A percentile compares a stretch with the other conserved stretches of the same genome.
phyloP scores from a whole-genome alignment of 352 stramenopile genomes.

The Pythium brassicae region DNA sequence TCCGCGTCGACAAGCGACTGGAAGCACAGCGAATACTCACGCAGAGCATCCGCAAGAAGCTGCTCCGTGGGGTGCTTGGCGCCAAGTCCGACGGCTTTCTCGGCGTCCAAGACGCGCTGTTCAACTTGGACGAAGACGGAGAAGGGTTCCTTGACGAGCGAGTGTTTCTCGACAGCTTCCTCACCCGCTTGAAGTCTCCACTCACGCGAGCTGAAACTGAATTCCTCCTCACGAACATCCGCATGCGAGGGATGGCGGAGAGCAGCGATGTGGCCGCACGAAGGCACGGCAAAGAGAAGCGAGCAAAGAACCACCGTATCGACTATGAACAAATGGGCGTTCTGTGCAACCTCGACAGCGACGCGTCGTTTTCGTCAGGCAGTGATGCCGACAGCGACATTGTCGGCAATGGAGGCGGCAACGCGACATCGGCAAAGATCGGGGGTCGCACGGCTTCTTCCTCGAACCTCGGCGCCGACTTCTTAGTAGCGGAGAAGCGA shows the following conservation, averaged over 20 bases:
- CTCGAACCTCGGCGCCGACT: slow-evolving; percentile 21
- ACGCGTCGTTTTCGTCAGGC: slow-evolving; percentile 36
- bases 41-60: slow-evolving; percentile 47
- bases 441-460: background rate
- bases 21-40: slow-evolving; percentile 43
- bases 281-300: slow-evolving; percentile 1
- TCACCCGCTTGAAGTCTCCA: slow-evolving; percentile 33
- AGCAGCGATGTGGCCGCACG: background rate
- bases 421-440: background rate
- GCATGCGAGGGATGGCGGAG: slow-evolving; percentile 7
- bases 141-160: slow-evolving; percentile 34
- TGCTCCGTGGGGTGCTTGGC: slow-evolving; percentile 37
- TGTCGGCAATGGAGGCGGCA: background rate
- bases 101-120: slow-evolving; percentile 36
- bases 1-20: slow-evolving; percentile 45
- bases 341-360: slow-evolving; percentile 47
- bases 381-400: background rate
- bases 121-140: slow-evolving; percentile 26
- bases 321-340: slow-evolving; percentile 53
- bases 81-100: slow-evolving; percentile 29
- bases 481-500: slow-evolving; percentile 35
- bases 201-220: slow-evolving; percentile 41
- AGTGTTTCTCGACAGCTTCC: slow-evolving; percentile 34
- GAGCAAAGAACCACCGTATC: slow-evolving; percentile 18
- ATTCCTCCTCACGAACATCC: slow-evolving; percentile 44